Evolutionary conservation across 129 eudicot species (phyloP), one percentile per base, ranked within the genome.

Genomic region (Pittosporum tobira): DNA sequence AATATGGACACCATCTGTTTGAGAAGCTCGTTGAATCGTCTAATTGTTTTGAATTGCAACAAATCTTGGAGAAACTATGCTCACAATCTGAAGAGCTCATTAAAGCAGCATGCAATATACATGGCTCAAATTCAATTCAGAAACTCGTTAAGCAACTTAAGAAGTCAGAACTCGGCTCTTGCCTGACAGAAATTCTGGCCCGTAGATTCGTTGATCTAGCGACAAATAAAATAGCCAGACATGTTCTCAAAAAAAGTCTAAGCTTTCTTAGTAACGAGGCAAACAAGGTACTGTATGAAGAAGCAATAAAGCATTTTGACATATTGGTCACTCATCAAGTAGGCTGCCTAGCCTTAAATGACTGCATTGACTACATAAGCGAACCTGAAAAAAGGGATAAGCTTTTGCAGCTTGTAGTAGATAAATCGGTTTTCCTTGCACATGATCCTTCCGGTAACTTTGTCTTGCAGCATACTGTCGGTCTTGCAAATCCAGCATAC

Each of bases 381-480:
- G 31, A 18, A 21, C 5, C 6, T 11, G 12, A 29, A 0, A 26
- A 19, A 31, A 56, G 61, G 27, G 26, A 31, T n/a, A 31, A 38
- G 36, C 38, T 56, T 31, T 27, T 56, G 3, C 45, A 56, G 61
- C 61, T 56, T 1, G 61, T 56, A 18, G 36, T 8, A 8, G 61
- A 56, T 11, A 56, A 31, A 8, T 7, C 61, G 0, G 9, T 56
- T 13, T 56, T 36, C 11, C 45, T 56, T 31, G 26, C 61, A 30
- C 31, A 30, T 56, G 61, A 56, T 56, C 61, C 61, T 56, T 56
- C 20, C 31, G 61, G 61, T 44, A 56, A 56, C 61, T 56, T n/a
- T 31, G 38, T 56, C 20, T 26, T 56, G 46, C 61, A 56, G 61
- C 36, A 56, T 18, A 45, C 45, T n/a, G 43, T 56, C 4, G 15